Evolutionary conservation across 495 filamentous ascomycete species (phyloP).

Genomic region (Talaromyces proteolyticus): DNA sequence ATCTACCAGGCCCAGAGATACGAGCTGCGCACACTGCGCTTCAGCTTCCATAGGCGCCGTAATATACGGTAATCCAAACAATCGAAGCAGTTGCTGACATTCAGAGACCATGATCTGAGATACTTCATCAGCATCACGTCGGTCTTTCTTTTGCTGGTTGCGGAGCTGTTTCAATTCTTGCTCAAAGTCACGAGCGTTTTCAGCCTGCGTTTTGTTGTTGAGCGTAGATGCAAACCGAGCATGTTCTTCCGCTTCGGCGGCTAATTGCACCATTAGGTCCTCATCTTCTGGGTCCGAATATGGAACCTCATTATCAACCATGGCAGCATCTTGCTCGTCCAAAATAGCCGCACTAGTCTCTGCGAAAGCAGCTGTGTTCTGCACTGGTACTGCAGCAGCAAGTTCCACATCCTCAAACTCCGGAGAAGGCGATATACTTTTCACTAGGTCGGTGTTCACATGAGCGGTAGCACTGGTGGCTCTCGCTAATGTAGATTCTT

Average conservation of each 20-base stretch:
- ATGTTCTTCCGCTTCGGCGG: conserved; percentile 86
- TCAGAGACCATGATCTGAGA: conserved; percentile 91
- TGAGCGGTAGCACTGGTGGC: background rate
- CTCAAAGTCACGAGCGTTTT: conserved; percentile 75
- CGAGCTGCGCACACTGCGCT: conserved; percentile 92
- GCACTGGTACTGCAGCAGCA: background rate
- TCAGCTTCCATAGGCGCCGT: conserved; percentile 99
- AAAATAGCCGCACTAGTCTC: conserved; percentile 23
- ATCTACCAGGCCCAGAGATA: conserved; percentile 79
- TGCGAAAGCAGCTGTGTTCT: background rate
- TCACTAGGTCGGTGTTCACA: background rate
- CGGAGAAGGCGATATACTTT: conserved; percentile 39
- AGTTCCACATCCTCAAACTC: conserved; percentile 45
- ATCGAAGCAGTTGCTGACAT: conserved; percentile 81
- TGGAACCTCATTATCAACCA: conserved; percentile 29
- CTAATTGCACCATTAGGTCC: conserved; percentile 77
- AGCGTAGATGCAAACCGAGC: conserved; percentile 82
- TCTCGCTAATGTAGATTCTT: conserved; percentile 2
- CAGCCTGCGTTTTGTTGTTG: conserved; percentile 53
- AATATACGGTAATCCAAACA: conserved; percentile 93
- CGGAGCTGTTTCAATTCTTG: conserved; percentile 80
- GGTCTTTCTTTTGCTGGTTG: conserved; percentile 90
- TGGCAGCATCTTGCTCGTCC: conserved; percentile 13
- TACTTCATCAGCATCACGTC: conserved; percentile 92
- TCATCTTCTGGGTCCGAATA: conserved; percentile 90